A percentile compares a stretch with the other conserved stretches of the same genome.
phyloP scores from a whole-genome alignment of 352 stramenopile genomes.

The Phytophthora fragariaefolia region DNA sequence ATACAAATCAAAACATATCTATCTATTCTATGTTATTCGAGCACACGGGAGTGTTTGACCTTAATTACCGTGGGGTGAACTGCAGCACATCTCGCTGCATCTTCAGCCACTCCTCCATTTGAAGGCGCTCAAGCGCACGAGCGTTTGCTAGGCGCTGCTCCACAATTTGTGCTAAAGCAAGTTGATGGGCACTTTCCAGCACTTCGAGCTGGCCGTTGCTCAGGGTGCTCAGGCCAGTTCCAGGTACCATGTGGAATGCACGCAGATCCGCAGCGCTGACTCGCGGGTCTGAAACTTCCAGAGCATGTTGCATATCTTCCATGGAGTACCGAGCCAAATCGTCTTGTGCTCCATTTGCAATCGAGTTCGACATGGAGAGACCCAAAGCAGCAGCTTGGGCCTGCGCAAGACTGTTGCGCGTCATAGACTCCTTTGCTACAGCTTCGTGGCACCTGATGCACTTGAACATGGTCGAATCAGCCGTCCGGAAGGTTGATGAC shows the following conservation, averaged over 20 bases:
- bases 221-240: constrained; percentile 49
- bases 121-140: constrained; percentile 62
- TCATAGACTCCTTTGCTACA: constrained; percentile 53
- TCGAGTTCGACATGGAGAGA: constrained; percentile 43
- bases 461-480: constrained; percentile 37
- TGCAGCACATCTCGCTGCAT: constrained; percentile 69
- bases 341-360: constrained; percentile 9
- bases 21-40: constrained; percentile 28
- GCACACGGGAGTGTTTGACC: no score
- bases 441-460: constrained; percentile 65
- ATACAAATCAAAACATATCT: constrained; percentile 33
- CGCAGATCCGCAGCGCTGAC: constrained; percentile 51
- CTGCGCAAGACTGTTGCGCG: constrained; percentile 68
- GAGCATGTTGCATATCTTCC: constrained; percentile 53
- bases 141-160: constrained; percentile 66
- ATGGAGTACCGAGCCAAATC: constrained; percentile 33
- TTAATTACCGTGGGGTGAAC: constrained; percentile 35
- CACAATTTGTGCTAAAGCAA: constrained; percentile 64
- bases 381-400: constrained; percentile 62
- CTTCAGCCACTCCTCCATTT: constrained; percentile 79
- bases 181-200: constrained; percentile 66
- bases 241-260: constrained; percentile 58
- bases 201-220: constrained; percentile 85
- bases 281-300: constrained; percentile 48
- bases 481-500: constrained; percentile 32